These are phyloP conservation scores for Ganoderma sinense DNA, from an alignment of 1,284 basidiomycete species.

Conservation along the genomic window DNA sequence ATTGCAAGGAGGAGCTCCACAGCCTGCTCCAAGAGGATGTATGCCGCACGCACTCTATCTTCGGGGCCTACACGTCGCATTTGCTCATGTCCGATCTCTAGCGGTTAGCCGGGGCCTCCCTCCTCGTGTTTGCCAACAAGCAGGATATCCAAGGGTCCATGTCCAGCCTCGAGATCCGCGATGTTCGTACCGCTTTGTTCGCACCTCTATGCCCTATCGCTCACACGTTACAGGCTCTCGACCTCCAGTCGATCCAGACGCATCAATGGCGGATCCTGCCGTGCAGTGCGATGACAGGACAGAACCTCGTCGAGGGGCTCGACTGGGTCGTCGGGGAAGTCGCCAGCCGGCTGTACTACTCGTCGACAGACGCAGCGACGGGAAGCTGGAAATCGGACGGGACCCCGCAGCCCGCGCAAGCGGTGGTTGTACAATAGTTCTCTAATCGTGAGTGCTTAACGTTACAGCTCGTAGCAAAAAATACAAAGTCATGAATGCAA, in stretches of 20 bases:
- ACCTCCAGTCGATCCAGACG: constrained; percentile 79
- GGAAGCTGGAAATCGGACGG: constrained; percentile 16
- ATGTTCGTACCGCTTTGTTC: constrained; percentile 58
- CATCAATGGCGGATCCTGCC: constrained; percentile 93
- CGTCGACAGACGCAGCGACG: constrained; percentile 25
- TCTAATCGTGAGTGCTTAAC: background rate
- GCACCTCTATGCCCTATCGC: background rate
- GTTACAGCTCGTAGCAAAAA: background rate
- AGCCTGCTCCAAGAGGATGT: constrained; percentile 92
- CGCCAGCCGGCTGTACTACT: constrained; percentile 80
- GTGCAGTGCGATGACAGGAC: constrained; percentile 92
- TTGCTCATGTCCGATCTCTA: constrained; percentile 42
- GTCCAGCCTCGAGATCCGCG: constrained; percentile 82
- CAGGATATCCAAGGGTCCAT: constrained; percentile 94
- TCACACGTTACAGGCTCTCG: constrained; percentile 64
- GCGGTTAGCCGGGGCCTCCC: constrained; percentile 92
- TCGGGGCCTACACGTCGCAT: constrained; percentile 1
- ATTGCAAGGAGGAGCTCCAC: constrained; percentile 90
- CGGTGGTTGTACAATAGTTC: constrained; percentile 12
- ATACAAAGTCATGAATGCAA: background rate
- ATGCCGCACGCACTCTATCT: constrained; percentile 47
- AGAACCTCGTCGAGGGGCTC: constrained; percentile 85
- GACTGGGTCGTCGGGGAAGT: constrained; percentile 97
- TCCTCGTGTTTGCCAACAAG: constrained; percentile 99
- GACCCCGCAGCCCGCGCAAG: background rate